Conservation (phyloP, 2,329 filamentous ascomycete genomes). For the Neonectria neomacrospora region DNA sequence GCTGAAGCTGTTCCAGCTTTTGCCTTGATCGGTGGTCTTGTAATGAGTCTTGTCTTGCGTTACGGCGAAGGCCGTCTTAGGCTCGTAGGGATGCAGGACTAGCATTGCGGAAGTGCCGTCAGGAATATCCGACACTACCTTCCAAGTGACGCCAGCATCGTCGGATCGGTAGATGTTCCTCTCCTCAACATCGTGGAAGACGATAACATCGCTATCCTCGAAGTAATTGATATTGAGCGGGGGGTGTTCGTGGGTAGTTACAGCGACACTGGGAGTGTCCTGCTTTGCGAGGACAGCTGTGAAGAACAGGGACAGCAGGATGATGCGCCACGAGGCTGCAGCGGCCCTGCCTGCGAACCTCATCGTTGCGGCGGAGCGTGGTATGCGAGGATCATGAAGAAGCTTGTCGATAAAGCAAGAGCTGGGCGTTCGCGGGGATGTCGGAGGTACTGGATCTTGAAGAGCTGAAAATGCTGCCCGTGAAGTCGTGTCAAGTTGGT, state of each 20-base stretch:
- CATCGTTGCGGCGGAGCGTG: slow-evolving; percentile 59
- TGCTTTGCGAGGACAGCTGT: slow-evolving; percentile 64
- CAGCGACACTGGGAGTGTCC: slow-evolving; percentile 73
- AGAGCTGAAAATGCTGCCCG: slow-evolving; percentile 22
- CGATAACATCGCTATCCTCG: slow-evolving; percentile 83
- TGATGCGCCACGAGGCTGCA: slow-evolving; percentile 58
- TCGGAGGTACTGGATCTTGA: slow-evolving; percentile 11
- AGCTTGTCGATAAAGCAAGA: slow-evolving; percentile 18
- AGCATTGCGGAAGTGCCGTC: slow-evolving; percentile 72
- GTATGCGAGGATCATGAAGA: slow-evolving; percentile 56
- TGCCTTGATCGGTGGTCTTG: slow-evolving; percentile 83
- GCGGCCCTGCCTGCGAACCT: slow-evolving; percentile 61
- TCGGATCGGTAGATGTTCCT: slow-evolving; percentile 79
- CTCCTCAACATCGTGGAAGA: slow-evolving; percentile 75
- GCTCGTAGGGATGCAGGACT: slow-evolving; percentile 81
- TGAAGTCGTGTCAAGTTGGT: slow-evolving; percentile 11
- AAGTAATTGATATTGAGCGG: slow-evolving; percentile 87
- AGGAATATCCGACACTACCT: slow-evolving; percentile 70
- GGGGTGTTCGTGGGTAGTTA: slow-evolving; percentile 72
- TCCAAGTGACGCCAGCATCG: slow-evolving; percentile 85
- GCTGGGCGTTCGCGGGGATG: background rate
- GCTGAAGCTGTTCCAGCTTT: slow-evolving; percentile 81
- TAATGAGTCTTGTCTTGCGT: slow-evolving; percentile 78
- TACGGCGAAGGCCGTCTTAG: slow-evolving; percentile 82
- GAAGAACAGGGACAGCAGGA: slow-evolving; percentile 62